Percentiles rank a stretch among this genome's conserved stretches.
Evolutionary conservation across 768 basidiomycete genomes (phyloP).

Genomic region (Calocera viscosa): DNA sequence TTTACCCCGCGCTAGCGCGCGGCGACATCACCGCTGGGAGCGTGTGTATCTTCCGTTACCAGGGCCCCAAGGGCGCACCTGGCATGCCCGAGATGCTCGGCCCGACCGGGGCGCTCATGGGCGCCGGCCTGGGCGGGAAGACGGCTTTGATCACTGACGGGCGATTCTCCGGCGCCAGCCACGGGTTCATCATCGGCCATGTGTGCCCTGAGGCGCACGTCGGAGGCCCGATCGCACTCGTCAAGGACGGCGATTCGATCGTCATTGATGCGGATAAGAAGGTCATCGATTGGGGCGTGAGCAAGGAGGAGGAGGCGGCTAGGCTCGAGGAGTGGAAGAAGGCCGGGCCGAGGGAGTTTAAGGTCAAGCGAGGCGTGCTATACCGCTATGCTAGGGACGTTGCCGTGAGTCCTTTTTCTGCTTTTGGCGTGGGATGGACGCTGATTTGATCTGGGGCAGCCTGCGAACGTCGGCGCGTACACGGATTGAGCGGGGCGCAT

Average conservation of each 20-base stretch:
- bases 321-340: conserved; percentile 59
- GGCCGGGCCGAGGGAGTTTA: conserved; percentile 49
- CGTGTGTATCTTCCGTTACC: conserved; percentile 73
- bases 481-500: conserved; percentile 40
- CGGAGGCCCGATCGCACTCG: conserved; percentile 79
- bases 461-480: conserved; percentile 71
- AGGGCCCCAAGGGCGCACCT: conserved; percentile 82
- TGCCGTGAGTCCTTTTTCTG: conserved; percentile 45
- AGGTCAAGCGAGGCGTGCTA: conserved; percentile 61
- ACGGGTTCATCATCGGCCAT: conserved; percentile 53
- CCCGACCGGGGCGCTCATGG: conserved; percentile 73
- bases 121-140: conserved; percentile 64
- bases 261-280: conserved; percentile 55
- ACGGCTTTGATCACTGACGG: conserved; percentile 82
- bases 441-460: conserved; percentile 33
- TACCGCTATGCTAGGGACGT: conserved; percentile 76
- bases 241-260: conserved; percentile 69
- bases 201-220: conserved; percentile 54
- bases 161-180: conserved; percentile 73
- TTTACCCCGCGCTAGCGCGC: conserved; percentile 59
- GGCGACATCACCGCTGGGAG: conserved; percentile 66
- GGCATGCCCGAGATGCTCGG: conserved; percentile 79
- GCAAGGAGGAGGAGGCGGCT: conserved; percentile 47
- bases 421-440: conserved; percentile 3
- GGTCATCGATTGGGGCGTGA: conserved; percentile 60